These are phyloP conservation scores for Ascochyta pisi DNA, from an alignment of 2,329 filamentous ascomycete species.

Conservation along the genomic window DNA sequence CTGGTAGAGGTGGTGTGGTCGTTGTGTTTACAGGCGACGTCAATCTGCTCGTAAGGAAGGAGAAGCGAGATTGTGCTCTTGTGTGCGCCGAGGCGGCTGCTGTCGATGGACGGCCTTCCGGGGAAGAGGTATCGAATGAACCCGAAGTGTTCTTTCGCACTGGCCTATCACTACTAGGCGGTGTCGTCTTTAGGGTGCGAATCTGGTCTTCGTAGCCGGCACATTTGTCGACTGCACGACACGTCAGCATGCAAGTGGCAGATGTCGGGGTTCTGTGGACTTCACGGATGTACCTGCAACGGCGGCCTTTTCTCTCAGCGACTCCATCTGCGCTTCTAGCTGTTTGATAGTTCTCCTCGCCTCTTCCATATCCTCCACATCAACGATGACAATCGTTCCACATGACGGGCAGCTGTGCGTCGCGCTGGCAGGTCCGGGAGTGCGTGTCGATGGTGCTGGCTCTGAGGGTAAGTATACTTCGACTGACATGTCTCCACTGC, in stretches of 20 bases:
- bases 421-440: not conserved
- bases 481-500: conserved; percentile 11
- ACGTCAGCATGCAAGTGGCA: conserved; percentile 11
- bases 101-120: conserved; percentile 39
- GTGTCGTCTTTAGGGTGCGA: conserved; percentile 54
- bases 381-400: conserved; percentile 29
- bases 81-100: conserved; percentile 36
- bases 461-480: conserved; percentile 2
- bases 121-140: conserved; percentile 26
- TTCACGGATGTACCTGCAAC: conserved; percentile 58
- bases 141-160: conserved; percentile 31
- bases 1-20: conserved; percentile 19
- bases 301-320: conserved; percentile 74
- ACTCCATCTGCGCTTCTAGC: conserved; percentile 72
- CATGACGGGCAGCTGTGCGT: conserved; percentile 43
- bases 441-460: conserved; percentile 8
- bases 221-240: conserved; percentile 59
- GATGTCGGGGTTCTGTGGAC: not conserved
- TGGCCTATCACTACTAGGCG: conserved; percentile 19
- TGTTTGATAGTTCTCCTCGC: conserved; percentile 53
- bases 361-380: conserved; percentile 24
- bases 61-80: conserved; percentile 50
- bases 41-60: conserved; percentile 52
- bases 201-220: conserved; percentile 85
- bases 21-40: conserved; percentile 40